These are phyloP conservation scores for Akanthomyces uredinophilus DNA, from an alignment of 2,329 filamentous ascomycete genomes.

Conservation along the genomic window DNA sequence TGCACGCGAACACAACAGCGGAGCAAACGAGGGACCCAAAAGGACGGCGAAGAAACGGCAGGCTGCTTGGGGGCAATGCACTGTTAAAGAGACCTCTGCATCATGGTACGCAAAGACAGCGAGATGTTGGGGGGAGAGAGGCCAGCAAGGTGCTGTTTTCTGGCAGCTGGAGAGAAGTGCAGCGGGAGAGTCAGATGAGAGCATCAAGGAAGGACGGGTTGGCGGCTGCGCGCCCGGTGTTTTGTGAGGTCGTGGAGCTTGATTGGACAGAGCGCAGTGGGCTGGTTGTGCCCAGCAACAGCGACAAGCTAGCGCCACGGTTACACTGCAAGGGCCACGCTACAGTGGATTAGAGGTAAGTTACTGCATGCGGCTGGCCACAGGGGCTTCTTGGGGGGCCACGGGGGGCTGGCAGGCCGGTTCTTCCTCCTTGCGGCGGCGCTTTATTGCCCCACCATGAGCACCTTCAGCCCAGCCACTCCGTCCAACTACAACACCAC, in stretches of 20 bases:
- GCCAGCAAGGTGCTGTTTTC: constrained; percentile 1
- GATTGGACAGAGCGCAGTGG: constrained; percentile 1
- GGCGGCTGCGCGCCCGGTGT: constrained; percentile 3
- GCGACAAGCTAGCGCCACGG: constrained; percentile 4
- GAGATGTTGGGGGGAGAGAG: not conserved
- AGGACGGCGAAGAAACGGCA: not conserved
- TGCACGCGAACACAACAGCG: constrained; percentile 9
- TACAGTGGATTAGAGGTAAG: no score
- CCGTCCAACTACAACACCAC: not conserved
- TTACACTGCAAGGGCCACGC: not conserved
- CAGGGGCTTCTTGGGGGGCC: not conserved
- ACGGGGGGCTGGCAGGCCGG: not conserved
- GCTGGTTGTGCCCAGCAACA: constrained; percentile 13
- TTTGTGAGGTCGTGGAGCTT: constrained; percentile 8
- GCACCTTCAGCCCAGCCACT: not conserved
- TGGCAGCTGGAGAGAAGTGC: not conserved
- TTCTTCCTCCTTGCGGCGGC: not conserved
- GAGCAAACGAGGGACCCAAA: not conserved
- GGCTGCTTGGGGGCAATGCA: constrained; percentile 4
- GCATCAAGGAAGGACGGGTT: constrained; percentile 6
- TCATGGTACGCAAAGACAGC: not conserved
- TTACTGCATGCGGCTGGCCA: no score
- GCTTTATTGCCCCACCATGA: not conserved
- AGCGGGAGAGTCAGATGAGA: not conserved
- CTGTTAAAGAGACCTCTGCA: not conserved